Base-by-base conservation (phyloP, 768 basidiomycete species). In the Panellus pusillus region DNA sequence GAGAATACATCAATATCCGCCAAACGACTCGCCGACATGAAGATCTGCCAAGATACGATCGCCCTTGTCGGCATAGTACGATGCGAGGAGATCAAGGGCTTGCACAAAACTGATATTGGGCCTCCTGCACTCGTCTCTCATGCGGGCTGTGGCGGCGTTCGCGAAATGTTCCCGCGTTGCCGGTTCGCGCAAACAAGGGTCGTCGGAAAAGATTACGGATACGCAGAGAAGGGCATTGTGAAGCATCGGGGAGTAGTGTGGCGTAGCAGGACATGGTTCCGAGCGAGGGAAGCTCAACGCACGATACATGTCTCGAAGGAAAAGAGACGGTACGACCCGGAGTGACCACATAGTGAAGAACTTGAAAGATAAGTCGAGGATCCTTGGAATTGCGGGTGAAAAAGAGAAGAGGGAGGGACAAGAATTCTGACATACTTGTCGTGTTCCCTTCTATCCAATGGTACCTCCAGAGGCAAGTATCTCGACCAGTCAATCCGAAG, bases 231-330 rank as follows among this genome's bases (percentile, higher is more conserved):
- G 69, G 15, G 77, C 70, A 55, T 82, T 82, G 66, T 82, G 80
- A 4, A 80, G 68, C 70, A 81, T 72, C 0, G 79, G 78, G 11
- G 79, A 79, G 65, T 81, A 82, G 55, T 79, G 73, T 15, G 71
- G 63, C 8, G 68, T 67, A 38, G 66, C 68, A 0, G 69, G 65
- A 35, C 66, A 63, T 29, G 63, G 62, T 1, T 64, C 55, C 2
- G 72, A 52, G 1, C 45, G 59, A 2, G 71, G 65, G 6, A 60
- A 38, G 39, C 54, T 63, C 24, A 75, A 63, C 19, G 63, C 66
- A 44, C 69, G 68, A 47, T 68, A 65, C 74, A 75, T 74, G 61
- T 75, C 74, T 13, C 72, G 67, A 11, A 70, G 63, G 61, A 76
- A 75, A 38, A 73, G 66, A 37, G 66, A 64, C 7, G 74, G 74